Percentiles rank a stretch among this genome's conserved stretches.
These are phyloP conservation scores for Hysterium pulicare DNA, from an alignment of 2,329 filamentous ascomycete species.

Conservation along the genomic window DNA sequence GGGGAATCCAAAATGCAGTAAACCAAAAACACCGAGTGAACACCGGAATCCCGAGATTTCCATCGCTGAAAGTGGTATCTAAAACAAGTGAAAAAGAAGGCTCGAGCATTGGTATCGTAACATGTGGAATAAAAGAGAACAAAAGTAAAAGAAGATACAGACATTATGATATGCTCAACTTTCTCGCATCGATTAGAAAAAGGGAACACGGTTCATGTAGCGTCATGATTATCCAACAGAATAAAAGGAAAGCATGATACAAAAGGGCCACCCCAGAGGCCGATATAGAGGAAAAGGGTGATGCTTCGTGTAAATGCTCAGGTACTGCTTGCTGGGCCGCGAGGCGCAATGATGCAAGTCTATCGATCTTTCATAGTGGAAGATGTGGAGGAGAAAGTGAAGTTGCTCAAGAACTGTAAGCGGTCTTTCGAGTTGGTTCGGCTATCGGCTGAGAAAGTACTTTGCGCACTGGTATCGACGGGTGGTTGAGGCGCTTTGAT, in stretches of 20 bases:
- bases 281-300: neutral
- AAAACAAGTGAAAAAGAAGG: constrained; percentile 15
- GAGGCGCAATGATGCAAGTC: constrained; percentile 17
- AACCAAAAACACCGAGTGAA: neutral
- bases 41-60: neutral
- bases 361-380: constrained; percentile 30
- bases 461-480: constrained; percentile 22
- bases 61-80: constrained; percentile 31
- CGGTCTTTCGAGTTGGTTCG: constrained; percentile 32
- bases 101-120: constrained; percentile 31
- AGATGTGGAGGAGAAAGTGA: constrained; percentile 32
- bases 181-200: too few species aligned
- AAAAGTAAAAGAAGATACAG: constrained; percentile 18
- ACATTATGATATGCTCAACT: constrained; percentile 19
- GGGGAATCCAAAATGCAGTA: neutral
- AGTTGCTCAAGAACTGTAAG: constrained; percentile 35
- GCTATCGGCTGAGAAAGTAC: constrained; percentile 24
- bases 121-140: constrained; percentile 13
- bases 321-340: neutral
- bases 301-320: neutral
- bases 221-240: constrained; percentile 4
- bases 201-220: neutral
- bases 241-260: constrained; percentile 2
- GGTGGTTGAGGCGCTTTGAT: constrained; percentile 22
- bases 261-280: neutral